Conservation (phyloP, 495 filamentous ascomycete species). For the Podospora anserina region DNA sequence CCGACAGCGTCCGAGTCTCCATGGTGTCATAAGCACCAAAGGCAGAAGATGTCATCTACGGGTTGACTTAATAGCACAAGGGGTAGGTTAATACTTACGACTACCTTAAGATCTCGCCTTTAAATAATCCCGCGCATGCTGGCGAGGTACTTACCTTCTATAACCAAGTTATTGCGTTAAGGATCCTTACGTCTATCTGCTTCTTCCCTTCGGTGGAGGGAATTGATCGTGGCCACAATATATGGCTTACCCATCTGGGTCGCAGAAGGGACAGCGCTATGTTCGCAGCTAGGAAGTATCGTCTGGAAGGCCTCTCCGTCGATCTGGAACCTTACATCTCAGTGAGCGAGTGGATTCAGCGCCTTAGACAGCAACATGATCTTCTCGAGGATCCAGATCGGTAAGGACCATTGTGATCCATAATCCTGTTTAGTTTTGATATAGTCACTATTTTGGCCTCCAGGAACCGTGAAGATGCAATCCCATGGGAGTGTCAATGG, state of each 20-base stretch:
- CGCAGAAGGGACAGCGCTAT: neutral
- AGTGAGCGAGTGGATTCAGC: neutral
- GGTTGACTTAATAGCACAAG: too few species aligned
- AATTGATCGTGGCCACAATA: neutral
- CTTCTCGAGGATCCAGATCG: neutral
- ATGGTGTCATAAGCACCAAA: neutral
- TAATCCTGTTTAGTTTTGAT: neutral
- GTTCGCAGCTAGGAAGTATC: neutral
- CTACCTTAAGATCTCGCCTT: neutral
- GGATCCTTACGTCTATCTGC: neutral
- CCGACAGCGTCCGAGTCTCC: neutral
- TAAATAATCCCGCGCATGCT: neutral
- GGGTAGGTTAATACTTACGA: neutral
- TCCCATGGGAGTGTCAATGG: neutral
- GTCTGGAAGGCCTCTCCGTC: neutral
- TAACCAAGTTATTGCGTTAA: neutral
- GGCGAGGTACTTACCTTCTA: neutral
- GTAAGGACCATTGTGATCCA: neutral
- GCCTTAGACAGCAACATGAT: neutral
- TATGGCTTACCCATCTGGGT: too few species aligned
- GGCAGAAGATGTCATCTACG: neutral
- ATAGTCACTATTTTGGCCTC: neutral
- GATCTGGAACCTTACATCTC: neutral
- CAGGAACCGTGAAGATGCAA: neutral
- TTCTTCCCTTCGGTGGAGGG: neutral